Evolutionary conservation across 2,329 filamentous ascomycete species (phyloP), one percentile per base, ranked within the genome.

Genomic region (Pseudocercospora musae): DNA sequence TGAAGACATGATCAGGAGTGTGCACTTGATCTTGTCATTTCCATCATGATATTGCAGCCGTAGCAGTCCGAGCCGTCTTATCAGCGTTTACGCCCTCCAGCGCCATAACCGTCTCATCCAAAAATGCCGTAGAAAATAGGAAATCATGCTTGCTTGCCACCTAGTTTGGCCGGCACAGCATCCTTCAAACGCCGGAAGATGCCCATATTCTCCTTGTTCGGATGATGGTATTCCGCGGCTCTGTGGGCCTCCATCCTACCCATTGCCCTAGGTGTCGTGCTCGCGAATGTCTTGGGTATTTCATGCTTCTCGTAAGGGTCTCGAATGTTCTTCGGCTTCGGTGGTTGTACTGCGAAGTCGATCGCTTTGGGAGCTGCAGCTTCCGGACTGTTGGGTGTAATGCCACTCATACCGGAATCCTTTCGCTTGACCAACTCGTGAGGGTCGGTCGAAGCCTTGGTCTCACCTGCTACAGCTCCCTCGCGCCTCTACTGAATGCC

Each of bases 401-500:
- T 60, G 27, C 60, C 64, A 56, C 67, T 68, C 61, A 70, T 66
- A 40, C 68, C 71, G 50, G 70, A 73, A 65, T 73, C 72, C 63
- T 69, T 69, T 57, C 70, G 65, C 64, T 70, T 69, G 31, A 60
- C 46, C 40, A 62, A 59, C 49, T 62, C 48, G 31, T 63, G 58
- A 40, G 42, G 29, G 50, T 59, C 54, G 20, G 33, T 58, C 62
- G 58, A 49, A 48, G 53, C 57, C 62, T 63, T 55, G 62, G 66
- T 72, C 67, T 69, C 71, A 72, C 70, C 70, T 62, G 65, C 65
- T 60, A 63, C 66, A 66, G 64, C 70, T 70, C 71, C 70, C 71
- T 66, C 73, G 72, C 62, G 64, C 66, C 69, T 66, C 71, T 92
- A 99, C 88, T 97, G 94, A 85, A 98, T 97, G 78, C 93, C 94